Percentiles rank a stretch among this genome's conserved stretches.
Evolutionary conservation across 208 protist species (phyloP).

Genomic region (Borovskyia barvae): DNA sequence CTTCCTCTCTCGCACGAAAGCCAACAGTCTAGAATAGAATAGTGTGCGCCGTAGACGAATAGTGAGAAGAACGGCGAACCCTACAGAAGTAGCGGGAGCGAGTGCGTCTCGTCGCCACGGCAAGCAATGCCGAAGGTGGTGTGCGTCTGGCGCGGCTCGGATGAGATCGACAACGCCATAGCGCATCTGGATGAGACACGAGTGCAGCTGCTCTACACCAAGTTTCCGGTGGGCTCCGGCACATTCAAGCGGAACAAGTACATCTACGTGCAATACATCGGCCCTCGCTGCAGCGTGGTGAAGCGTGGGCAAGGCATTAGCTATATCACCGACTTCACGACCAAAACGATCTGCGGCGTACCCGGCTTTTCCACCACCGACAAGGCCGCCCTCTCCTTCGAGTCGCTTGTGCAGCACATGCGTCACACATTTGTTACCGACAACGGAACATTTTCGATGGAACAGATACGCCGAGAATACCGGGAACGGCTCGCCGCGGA

Average conservation of each 20-base stretch:
- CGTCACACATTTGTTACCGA: slow-evolving; percentile 74
- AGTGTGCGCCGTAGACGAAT: background rate
- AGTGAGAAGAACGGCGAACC: background rate
- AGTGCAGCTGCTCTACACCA: slow-evolving; percentile 77
- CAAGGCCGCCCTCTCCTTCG: slow-evolving; percentile 56
- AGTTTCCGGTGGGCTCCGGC: slow-evolving; percentile 77
- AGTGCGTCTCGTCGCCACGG: too few species aligned
- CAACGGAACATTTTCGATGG: slow-evolving; percentile 70
- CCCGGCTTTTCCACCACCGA: slow-evolving; percentile 70
- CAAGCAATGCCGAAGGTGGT: slow-evolving; percentile 59
- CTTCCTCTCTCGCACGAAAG: too few species aligned
- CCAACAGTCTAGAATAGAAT: too few species aligned
- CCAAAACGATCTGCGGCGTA: slow-evolving; percentile 43
- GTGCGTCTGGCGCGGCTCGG: slow-evolving; percentile 47
- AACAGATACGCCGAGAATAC: slow-evolving; percentile 77
- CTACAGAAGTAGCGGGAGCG: too few species aligned
- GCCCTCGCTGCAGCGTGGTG: slow-evolving; percentile 64
- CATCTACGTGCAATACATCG: slow-evolving; percentile 76
- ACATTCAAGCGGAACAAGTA: slow-evolving; percentile 90
- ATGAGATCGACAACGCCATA: slow-evolving; percentile 71
- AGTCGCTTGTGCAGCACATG: slow-evolving; percentile 63
- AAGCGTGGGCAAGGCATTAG: slow-evolving; percentile 73
- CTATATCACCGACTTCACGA: slow-evolving; percentile 59
- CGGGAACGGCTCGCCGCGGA: slow-evolving; percentile 50
- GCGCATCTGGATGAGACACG: slow-evolving; percentile 61